Evolutionary conservation across 2,329 filamentous ascomycete species (phyloP).

Genomic region (Ceratocystis smalleyi): DNA sequence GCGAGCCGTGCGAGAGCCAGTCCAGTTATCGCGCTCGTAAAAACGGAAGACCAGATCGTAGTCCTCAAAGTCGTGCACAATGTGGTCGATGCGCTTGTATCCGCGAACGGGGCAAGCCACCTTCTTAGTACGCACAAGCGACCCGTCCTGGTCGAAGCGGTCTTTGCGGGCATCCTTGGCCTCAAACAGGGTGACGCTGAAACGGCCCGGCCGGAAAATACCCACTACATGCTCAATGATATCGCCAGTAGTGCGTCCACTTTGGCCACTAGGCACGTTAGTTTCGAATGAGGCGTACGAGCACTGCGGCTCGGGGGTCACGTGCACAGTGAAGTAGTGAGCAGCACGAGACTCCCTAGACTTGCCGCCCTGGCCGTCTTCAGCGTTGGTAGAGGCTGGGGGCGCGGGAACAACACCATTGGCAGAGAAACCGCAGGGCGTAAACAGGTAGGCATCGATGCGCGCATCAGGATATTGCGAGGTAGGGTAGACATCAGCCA

Average conservation of each 20-base stretch:
- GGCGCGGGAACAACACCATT: conserved; percentile 86
- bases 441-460: conserved; percentile 92
- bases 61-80: conserved; percentile 93
- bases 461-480: conserved; percentile 80
- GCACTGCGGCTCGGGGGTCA: conserved; percentile 92
- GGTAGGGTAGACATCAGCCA: conserved; percentile 76
- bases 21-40: conserved; percentile 79
- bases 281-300: conserved; percentile 98
- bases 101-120: conserved; percentile 49
- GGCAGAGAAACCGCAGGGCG: conserved; percentile 90
- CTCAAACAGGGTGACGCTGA: conserved; percentile 93
- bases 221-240: conserved; percentile 85
- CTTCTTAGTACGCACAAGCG: conserved; percentile 28
- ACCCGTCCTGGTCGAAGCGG: conserved; percentile 11
- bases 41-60: conserved; percentile 95
- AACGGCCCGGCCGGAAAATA: conserved; percentile 95
- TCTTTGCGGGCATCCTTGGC: conserved; percentile 41
- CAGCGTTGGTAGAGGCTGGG: conserved; percentile 29
- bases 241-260: conserved; percentile 73
- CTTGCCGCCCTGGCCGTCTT: conserved; percentile 13
- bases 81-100: conserved; percentile 80
- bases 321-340: conserved; percentile 97
- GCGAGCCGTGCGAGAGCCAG: conserved; percentile 35
- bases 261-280: conserved; percentile 82
- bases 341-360: conserved; percentile 31